Percentiles rank a stretch among this genome's conserved stretches.
These are phyloP conservation scores for Pilaira anomala DNA, from an alignment of 192 early-diverging fungal genomes.

Conservation along the genomic window DNA sequence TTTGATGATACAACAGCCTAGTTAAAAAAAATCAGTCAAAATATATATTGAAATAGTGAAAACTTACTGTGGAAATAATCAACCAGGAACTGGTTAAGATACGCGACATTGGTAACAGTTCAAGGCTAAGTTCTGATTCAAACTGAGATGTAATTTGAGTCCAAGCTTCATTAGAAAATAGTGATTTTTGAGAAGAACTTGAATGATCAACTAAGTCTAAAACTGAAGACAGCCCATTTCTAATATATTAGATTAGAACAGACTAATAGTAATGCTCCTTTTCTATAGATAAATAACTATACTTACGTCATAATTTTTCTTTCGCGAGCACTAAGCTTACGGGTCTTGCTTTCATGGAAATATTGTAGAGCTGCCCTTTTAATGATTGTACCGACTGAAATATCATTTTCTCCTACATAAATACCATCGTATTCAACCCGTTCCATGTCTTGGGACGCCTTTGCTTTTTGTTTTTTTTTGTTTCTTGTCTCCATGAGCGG, in stretches of 20 bases:
- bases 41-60: constrained; percentile 20
- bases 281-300: constrained; percentile 8
- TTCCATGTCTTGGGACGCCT: background rate
- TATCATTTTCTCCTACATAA: constrained; percentile 2
- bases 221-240: constrained; percentile 11
- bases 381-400: constrained; percentile 2
- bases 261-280: constrained; percentile 7
- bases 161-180: constrained; percentile 12
- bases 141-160: constrained; percentile 16
- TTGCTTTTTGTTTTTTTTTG: background rate
- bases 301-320: constrained; percentile 2
- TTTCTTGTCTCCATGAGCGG: background rate
- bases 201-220: constrained; percentile 12
- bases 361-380: constrained; percentile 1
- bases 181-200: constrained; percentile 8
- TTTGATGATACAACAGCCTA: constrained; percentile 21
- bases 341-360: background rate
- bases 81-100: constrained; percentile 19
- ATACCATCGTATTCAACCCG: background rate
- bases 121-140: constrained; percentile 15
- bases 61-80: constrained; percentile 19
- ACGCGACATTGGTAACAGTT: constrained; percentile 17
- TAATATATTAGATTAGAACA: constrained; percentile 8
- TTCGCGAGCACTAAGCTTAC: constrained; percentile 3
- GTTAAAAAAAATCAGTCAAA: constrained; percentile 19